Conservation (phyloP, 2,329 filamentous ascomycete species). For the Fusarium tjaetaba region DNA sequence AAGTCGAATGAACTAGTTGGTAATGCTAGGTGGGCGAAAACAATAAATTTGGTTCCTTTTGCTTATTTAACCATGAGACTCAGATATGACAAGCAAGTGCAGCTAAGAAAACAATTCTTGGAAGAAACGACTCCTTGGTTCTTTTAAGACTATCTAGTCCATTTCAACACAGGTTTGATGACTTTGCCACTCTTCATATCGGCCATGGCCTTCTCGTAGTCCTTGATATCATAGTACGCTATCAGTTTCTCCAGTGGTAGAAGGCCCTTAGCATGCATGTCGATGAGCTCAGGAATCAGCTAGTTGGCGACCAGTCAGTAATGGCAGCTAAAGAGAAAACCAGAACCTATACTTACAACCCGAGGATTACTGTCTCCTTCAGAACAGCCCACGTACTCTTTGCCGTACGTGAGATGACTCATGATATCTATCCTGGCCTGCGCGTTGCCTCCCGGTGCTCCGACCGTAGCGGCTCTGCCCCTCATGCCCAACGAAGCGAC, state of each 20-base stretch:
- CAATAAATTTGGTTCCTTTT: not conserved
- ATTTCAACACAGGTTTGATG: not conserved
- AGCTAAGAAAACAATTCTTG: not conserved
- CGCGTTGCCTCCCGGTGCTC: constrained; percentile 3
- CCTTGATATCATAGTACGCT: not conserved
- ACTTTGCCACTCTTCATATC: not conserved
- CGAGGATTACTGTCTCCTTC: constrained; percentile 19
- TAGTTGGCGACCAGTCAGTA: not conserved
- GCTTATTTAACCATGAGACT: no score
- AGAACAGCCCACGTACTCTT: constrained; percentile 23
- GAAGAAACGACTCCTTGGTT: rapidly evolving
- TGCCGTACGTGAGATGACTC: constrained; percentile 9
- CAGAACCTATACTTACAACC: not conserved
- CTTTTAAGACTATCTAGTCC: not conserved
- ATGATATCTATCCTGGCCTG: constrained; percentile 19
- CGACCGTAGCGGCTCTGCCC: constrained; percentile 16
- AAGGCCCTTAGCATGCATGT: not conserved
- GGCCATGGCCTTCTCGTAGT: not conserved
- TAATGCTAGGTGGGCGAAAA: rapidly evolving
- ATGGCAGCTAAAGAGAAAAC: rapidly evolving
- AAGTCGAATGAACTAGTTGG: rapidly evolving
- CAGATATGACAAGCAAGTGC: rapidly evolving
- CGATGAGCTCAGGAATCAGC: constrained; percentile 10
- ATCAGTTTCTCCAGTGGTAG: constrained; percentile 5
- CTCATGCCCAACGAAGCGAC: constrained; percentile 4